phyloP scores from a whole-genome alignment of 352 stramenopile species.

The Phytopythium kandeliae region DNA sequence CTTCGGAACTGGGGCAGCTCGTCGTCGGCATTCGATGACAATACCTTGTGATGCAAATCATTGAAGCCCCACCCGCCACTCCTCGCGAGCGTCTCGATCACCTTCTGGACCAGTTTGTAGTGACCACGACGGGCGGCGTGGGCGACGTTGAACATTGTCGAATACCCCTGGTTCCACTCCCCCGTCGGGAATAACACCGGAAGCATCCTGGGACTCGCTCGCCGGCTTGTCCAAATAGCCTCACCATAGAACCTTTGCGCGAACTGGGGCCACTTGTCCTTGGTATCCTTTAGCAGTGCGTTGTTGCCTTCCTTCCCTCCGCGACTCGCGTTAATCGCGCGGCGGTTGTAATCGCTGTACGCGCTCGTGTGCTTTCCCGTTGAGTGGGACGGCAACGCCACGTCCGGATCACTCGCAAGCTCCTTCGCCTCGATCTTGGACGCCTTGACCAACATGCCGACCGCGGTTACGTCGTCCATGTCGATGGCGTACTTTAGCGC shows the following conservation, averaged over 20 bases:
- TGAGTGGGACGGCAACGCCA: slow-evolving; percentile 61
- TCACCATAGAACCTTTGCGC: slow-evolving; percentile 7
- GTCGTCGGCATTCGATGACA: slow-evolving; percentile 29
- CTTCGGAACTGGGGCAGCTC: slow-evolving; percentile 43
- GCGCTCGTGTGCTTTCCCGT: slow-evolving; percentile 72
- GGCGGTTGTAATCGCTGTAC: slow-evolving; percentile 79
- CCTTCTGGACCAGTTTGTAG: slow-evolving; percentile 33
- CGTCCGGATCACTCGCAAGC: slow-evolving; percentile 37
- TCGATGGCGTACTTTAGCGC: slow-evolving; percentile 67
- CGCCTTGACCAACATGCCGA: slow-evolving; percentile 38
- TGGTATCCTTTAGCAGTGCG: slow-evolving; percentile 45
- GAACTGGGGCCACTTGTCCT: slow-evolving; percentile 2
- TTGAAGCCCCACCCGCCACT: slow-evolving; percentile 57
- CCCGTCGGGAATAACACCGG: slow-evolving; percentile 62
- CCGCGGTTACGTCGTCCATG: slow-evolving; percentile 41
- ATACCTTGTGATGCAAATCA: slow-evolving; percentile 49
- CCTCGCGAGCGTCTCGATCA: slow-evolving; percentile 48
- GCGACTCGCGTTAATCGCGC: slow-evolving; percentile 76
- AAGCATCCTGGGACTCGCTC: slow-evolving; percentile 53
- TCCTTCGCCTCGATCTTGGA: slow-evolving; percentile 35
- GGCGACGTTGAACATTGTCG: slow-evolving; percentile 24
- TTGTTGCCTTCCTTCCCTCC: slow-evolving; percentile 78
- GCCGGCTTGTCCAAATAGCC: slow-evolving; percentile 38
- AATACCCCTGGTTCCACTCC: slow-evolving; percentile 34
- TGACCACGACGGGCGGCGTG: slow-evolving; percentile 34